Base-by-base conservation (phyloP, 2,329 filamentous ascomycete species). In the Corynespora cassiicola region DNA sequence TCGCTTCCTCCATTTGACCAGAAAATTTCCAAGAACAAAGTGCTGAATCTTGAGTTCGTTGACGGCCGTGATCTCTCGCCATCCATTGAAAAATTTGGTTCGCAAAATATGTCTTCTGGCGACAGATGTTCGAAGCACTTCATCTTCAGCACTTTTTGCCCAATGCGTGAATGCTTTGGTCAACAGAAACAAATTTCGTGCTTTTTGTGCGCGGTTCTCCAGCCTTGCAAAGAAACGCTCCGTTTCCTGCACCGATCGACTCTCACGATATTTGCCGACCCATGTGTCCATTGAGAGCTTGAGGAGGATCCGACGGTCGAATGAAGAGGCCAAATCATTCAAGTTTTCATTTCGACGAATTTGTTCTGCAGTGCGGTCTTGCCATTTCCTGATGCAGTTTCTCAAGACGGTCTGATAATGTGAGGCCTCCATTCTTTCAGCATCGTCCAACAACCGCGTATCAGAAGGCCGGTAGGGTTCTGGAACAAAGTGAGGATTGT, bases 31-130 rank as follows among this genome's bases (percentile, higher is more conserved):
- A 6, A 80, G 52, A 12, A 77, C 69, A 39, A 83, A 76, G 21
- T 76, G 71, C 15, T 72, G 68, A 10, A 75, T 75, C 49, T 79
- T 79, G 25, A 71, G 54, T 27, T 82, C 77, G 48, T 86, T 84
- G 32, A 81, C 75, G 1, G 75, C 74, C 0, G 84, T 85, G 37
- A 87, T 81, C 41, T 82, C 76, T 17, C 79, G 76, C 86, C 86
- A 90, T 6, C 81, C 81, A 41, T 80, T 80, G 64, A 88, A 89
- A 45, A 84, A 85, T 38, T 81, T 80, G 9, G 80, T 81, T 38
- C 85, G 77, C 36, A 94, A 70, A 43, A 91, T 82, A 60, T 89
- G 86, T 45, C 82, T 76, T 46, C 86, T 78, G 14, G 87, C 88
- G 26, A 82, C 75, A 4, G 79, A 81, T 4, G 87, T 88, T 25